Conservation (phyloP, 768 basidiomycete species). For the Xanthoconium purpureum region DNA sequence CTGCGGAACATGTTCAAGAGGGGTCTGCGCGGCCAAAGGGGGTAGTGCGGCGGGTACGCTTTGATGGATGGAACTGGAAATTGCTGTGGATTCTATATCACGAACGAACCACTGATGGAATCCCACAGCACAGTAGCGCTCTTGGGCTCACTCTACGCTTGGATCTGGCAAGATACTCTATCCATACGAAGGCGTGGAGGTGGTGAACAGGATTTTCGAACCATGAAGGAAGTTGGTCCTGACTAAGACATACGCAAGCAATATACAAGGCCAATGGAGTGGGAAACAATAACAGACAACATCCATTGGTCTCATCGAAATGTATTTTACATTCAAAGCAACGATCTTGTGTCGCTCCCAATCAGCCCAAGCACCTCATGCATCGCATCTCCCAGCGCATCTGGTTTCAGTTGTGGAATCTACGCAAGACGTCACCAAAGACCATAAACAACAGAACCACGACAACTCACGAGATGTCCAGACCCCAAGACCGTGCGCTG, state of each 20-base stretch:
- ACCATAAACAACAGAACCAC: neutral
- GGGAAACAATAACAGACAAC: no score
- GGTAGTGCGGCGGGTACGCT: neutral
- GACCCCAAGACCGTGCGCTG: slow-evolving; percentile 24
- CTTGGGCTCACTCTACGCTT: neutral
- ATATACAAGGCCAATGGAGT: neutral
- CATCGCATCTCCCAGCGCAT: slow-evolving; percentile 24
- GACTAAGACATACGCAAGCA: neutral
- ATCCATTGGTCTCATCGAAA: no score
- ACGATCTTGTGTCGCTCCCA: slow-evolving; percentile 7
- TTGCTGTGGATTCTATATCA: neutral
- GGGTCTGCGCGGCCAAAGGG: neutral
- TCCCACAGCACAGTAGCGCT: neutral
- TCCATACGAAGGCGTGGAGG: neutral
- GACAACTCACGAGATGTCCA: slow-evolving; percentile 28
- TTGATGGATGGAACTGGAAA: neutral
- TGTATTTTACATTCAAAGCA: slow-evolving; percentile 10
- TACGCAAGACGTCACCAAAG: slow-evolving; percentile 1
- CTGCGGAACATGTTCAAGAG: slow-evolving; percentile 18
- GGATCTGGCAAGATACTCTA: neutral
- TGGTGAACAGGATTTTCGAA: no score
- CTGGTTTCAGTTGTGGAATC: slow-evolving; percentile 31
- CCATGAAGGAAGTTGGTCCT: neutral
- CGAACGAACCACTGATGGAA: neutral
- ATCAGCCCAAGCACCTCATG: slow-evolving; percentile 23